Evolutionary conservation across 2,329 filamentous ascomycete species (phyloP).

Genomic region (Trichoderma oligosporum): DNA sequence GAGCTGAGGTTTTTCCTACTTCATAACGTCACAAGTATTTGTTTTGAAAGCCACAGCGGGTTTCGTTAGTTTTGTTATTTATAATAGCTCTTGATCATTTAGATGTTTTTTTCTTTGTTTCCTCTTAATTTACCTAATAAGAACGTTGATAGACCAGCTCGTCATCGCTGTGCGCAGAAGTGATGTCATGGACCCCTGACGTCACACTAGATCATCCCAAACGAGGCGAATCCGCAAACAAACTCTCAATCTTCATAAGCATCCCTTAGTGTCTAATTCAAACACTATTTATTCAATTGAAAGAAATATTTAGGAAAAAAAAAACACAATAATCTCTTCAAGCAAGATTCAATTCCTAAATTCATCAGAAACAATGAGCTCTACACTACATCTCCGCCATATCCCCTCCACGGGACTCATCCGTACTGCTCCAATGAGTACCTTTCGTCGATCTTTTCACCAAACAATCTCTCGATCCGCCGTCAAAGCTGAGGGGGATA

Average conservation of each 20-base stretch:
- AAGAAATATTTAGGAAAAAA: background rate
- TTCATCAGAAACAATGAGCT: background rate
- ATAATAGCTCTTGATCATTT: background rate
- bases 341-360: background rate
- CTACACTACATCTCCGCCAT: background rate
- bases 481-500: background rate
- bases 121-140: too few species aligned
- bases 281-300: background rate
- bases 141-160: too few species aligned
- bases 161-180: background rate
- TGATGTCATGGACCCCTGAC: constrained; percentile 23
- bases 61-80: background rate
- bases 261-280: too few species aligned
- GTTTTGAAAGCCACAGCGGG: background rate
- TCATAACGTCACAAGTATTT: too few species aligned
- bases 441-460: constrained; percentile 4
- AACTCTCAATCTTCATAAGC: background rate
- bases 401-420: background rate
- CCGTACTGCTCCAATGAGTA: background rate
- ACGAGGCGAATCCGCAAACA: background rate
- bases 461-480: background rate
- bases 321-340: background rate
- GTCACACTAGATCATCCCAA: constrained; percentile 4
- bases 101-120: background rate
- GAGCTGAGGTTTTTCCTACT: background rate